Percentiles rank a stretch among this genome's conserved stretches.
Conservation (phyloP, 208 protist species). For the Tritrichomonas musculus region DNA sequence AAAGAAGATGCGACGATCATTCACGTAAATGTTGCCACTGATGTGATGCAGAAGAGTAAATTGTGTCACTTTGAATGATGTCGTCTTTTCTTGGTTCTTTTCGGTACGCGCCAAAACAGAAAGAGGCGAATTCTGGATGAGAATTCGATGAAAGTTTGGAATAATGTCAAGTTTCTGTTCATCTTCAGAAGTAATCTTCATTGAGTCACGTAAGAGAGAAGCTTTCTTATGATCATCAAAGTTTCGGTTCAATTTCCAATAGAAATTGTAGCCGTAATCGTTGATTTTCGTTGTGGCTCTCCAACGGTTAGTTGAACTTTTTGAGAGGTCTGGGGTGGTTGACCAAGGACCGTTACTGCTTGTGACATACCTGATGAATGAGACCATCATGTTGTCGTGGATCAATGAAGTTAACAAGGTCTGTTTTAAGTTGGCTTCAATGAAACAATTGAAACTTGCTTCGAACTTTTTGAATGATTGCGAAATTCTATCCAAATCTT, state of each 20-base stretch:
- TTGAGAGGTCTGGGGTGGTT: background rate
- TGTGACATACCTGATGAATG: background rate
- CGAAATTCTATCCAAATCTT: too few species aligned
- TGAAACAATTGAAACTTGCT: background rate
- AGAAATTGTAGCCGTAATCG: background rate
- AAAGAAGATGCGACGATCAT: too few species aligned
- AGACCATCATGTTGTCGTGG: background rate
- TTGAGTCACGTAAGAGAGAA: background rate
- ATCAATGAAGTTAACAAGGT: background rate
- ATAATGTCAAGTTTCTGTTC: background rate
- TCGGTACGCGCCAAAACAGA: background rate
- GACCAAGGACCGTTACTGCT: background rate
- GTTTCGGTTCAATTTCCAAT: background rate
- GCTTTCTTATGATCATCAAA: constrained; percentile 31
- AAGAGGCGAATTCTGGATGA: background rate
- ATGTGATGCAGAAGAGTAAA: too few species aligned
- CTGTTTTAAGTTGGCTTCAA: background rate
- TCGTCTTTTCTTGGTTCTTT: background rate
- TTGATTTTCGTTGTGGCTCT: background rate
- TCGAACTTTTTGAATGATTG: too few species aligned
- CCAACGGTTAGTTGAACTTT: background rate
- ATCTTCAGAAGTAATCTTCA: background rate
- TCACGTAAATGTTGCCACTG: too few species aligned
- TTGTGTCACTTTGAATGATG: background rate
- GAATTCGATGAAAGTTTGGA: too few species aligned